A percentile compares a stretch with the other conserved stretches of the same genome.
These are phyloP conservation scores for Cladorrhinum sp. DNA, from an alignment of 2,329 filamentous ascomycete species.

Conservation along the genomic window DNA sequence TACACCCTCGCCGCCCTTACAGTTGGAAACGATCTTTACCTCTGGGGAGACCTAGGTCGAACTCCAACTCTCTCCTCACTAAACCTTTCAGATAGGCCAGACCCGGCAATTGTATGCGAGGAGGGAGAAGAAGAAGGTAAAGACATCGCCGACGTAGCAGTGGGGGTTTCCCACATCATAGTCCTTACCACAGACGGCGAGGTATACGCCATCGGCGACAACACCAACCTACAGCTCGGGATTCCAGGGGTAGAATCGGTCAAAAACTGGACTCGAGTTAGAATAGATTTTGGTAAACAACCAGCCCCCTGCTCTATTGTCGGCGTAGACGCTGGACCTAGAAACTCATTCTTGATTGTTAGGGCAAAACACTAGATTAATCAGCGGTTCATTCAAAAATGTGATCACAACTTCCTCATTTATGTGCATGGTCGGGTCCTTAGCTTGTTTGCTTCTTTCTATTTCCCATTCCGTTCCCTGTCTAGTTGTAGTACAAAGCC, in stretches of 20 bases:
- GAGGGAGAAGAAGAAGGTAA: constrained; percentile 36
- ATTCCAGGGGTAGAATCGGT: constrained; percentile 29
- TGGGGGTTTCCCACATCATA: constrained; percentile 60
- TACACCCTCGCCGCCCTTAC: constrained; percentile 59
- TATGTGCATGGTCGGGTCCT: constrained; percentile 30
- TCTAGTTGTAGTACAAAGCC: constrained; percentile 47
- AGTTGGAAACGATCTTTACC: constrained; percentile 55
- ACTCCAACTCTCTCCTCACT: constrained; percentile 32
- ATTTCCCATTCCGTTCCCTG: constrained; percentile 23
- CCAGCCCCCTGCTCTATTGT: constrained; percentile 31
- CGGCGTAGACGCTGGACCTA: constrained; percentile 48
- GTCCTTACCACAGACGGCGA: constrained; percentile 48
- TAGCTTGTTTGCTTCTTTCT: constrained; percentile 30
- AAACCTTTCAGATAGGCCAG: constrained; percentile 34
- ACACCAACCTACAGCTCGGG: constrained; percentile 59
- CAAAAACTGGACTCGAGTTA: constrained; percentile 37
- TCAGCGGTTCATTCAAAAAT: not conserved
- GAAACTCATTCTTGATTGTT: constrained; percentile 48
- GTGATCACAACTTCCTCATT: not conserved
- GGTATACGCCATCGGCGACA: constrained; percentile 56
- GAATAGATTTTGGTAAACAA: not conserved
- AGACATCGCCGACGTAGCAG: constrained; percentile 55
- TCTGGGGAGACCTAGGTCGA: constrained; percentile 53
- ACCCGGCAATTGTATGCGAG: constrained; percentile 47
- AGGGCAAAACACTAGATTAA: constrained; percentile 18